phyloP scores from a whole-genome alignment of 495 filamentous ascomycete genomes.

The Penicillium malachiteum region DNA sequence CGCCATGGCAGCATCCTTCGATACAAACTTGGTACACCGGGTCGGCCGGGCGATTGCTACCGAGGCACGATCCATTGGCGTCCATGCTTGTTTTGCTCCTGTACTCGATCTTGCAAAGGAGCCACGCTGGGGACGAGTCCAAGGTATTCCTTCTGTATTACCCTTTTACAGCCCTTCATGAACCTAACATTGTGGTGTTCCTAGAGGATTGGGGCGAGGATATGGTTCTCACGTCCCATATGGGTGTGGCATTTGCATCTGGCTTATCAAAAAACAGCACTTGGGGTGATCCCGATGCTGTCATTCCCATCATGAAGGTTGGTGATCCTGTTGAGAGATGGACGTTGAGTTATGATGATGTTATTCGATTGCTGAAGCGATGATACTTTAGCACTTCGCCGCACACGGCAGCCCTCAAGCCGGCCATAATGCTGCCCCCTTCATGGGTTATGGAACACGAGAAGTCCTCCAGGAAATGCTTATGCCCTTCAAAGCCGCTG shows the following conservation, averaged over 20 bases:
- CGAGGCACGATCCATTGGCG: constrained; percentile 11
- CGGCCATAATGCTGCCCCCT: constrained; percentile 10
- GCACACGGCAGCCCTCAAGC: constrained; percentile 10
- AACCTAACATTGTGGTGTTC: neutral
- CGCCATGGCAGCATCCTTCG: constrained; percentile 10
- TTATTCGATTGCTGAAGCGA: neutral
- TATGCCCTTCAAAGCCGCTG: constrained; percentile 11
- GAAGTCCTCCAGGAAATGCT: constrained; percentile 11
- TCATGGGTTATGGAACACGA: constrained; percentile 11
- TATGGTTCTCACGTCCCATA: constrained; percentile 5
- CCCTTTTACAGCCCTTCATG: neutral
- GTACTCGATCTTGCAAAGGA: constrained; percentile 14
- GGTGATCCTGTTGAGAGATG: neutral
- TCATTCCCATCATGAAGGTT: constrained; percentile 13
- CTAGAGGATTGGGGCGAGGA: constrained; percentile 13
- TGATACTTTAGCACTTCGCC: constrained; percentile 6
- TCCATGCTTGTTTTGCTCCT: constrained; percentile 10
- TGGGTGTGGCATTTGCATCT: constrained; percentile 10
- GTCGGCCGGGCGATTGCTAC: constrained; percentile 8
- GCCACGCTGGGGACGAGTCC: constrained; percentile 9
- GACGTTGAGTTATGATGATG: neutral
- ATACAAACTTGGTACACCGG: constrained; percentile 6
- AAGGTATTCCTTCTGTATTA: constrained; percentile 1
- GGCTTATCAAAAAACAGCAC: constrained; percentile 11
- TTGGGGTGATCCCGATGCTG: constrained; percentile 9